A percentile compares a stretch with the other conserved stretches of the same genome.
phyloP scores from a whole-genome alignment of 1,284 basidiomycete genomes.

The Pseudozyma sp. region DNA sequence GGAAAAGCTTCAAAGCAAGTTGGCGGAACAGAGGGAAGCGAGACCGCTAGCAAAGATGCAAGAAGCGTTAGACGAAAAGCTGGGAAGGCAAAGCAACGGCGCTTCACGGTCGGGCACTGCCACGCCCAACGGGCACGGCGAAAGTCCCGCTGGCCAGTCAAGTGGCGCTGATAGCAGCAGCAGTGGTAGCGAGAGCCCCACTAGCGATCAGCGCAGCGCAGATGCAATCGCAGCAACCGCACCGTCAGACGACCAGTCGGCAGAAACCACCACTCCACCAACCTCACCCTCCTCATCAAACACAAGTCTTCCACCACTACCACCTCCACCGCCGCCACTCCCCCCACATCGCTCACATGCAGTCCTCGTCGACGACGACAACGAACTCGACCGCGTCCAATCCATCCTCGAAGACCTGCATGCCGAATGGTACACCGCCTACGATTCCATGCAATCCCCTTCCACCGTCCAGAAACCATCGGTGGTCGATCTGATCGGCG shows the following conservation, averaged over 20 bases:
- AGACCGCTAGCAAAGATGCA: constrained; percentile 89
- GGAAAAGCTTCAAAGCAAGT: constrained; percentile 54
- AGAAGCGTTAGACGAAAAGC: constrained; percentile 73
- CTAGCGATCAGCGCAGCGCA: constrained; percentile 29
- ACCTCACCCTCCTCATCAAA: neutral
- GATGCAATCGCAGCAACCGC: constrained; percentile 20
- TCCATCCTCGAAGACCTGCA: constrained; percentile 84
- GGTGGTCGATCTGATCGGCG: constrained; percentile 81
- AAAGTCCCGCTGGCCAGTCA: neutral
- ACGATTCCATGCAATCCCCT: constrained; percentile 20
- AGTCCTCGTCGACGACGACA: constrained; percentile 86
- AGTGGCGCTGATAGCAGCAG: constrained; percentile 5
- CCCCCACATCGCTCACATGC: constrained; percentile 72
- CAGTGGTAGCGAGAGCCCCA: constrained; percentile 12
- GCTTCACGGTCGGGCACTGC: constrained; percentile 26
- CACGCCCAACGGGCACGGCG: constrained; percentile 19
- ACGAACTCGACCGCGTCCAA: constrained; percentile 81
- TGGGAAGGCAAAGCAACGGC: constrained; percentile 71
- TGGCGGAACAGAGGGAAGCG: constrained; percentile 86
- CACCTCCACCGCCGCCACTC: constrained; percentile 26
- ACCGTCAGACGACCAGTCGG: constrained; percentile 7
- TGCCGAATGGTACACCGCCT: constrained; percentile 74
- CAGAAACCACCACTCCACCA: neutral
- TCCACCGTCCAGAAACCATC: constrained; percentile 19
- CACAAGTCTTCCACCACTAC: constrained; percentile 8